Evolutionary conservation across 208 protist genomes (phyloP).

Genomic region (Crithidia thermophila): DNA sequence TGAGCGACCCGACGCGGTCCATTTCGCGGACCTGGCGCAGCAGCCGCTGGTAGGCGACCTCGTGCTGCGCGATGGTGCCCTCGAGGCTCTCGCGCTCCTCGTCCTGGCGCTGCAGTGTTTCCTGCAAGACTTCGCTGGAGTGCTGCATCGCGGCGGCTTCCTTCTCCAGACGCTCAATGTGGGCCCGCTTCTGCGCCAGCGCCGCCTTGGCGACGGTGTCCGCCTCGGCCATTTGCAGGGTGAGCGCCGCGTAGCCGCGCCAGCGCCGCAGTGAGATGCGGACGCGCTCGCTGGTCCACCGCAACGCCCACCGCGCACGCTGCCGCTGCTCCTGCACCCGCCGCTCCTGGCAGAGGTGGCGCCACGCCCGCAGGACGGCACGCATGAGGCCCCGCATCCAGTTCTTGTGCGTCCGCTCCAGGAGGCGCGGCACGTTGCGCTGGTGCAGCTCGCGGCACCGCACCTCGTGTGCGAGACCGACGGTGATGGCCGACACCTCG

Average conservation of each 20-base stretch:
- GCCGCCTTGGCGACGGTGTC: slow-evolving; percentile 41
- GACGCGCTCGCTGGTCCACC: slow-evolving; percentile 55
- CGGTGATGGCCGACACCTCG: slow-evolving; percentile 46
- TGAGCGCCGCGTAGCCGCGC: slow-evolving; percentile 57
- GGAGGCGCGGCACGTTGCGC: slow-evolving; percentile 53
- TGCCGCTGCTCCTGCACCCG: slow-evolving; percentile 59
- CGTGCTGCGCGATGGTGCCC: slow-evolving; percentile 32
- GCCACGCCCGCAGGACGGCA: slow-evolving; percentile 64
- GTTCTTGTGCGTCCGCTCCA: slow-evolving; percentile 51
- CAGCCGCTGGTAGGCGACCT: slow-evolving; percentile 52
- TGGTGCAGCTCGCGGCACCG: slow-evolving; percentile 52
- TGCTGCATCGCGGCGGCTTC: slow-evolving; percentile 47
- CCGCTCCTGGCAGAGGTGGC: slow-evolving; percentile 46
- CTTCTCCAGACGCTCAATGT: slow-evolving; percentile 36
- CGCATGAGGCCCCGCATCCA: slow-evolving; percentile 66
- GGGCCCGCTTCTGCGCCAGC: slow-evolving; percentile 40
- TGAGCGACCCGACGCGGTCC: slow-evolving; percentile 60
- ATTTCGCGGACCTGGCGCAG: slow-evolving; percentile 65
- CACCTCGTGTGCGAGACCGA: slow-evolving; percentile 51
- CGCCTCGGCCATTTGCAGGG: slow-evolving; percentile 41
- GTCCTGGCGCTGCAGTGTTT: slow-evolving; percentile 39
- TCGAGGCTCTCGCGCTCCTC: slow-evolving; percentile 37
- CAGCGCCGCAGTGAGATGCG: slow-evolving; percentile 50
- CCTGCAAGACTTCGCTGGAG: slow-evolving; percentile 38
- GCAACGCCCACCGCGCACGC: slow-evolving; percentile 59